Evolutionary conservation across 768 basidiomycete genomes (phyloP), one percentile per base, ranked within the genome.

Genomic region (Kwoniella shandongensis): DNA sequence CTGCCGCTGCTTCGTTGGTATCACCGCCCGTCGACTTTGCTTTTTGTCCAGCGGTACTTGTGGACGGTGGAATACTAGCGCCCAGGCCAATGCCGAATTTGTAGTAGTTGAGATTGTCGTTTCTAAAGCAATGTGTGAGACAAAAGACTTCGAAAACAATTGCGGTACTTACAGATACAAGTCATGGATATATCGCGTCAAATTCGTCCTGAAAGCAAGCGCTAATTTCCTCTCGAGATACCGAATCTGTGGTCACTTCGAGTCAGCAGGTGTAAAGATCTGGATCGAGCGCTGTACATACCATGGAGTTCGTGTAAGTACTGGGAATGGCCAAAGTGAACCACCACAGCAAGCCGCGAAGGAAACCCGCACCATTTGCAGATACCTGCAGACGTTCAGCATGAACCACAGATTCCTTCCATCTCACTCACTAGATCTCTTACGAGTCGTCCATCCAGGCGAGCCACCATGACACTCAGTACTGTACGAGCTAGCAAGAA

Each of bases 271-370:
- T 17, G 15, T 29, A 50, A 44, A 18, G 40, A 7, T n/a, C 25
- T 17, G 53, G 13, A 20, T 13, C 58, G 79, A 32, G 32, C 32
- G 29, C 23, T 20, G 13, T 13, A 48, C 73, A 46, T 29, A 89
- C 90, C 89, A 97, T 91, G 1, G 89, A 86, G 72, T 98, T 98
- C 0, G 94, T 98, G 73, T 91, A 92, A 20, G 91, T 91, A 70
- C 89, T 91, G 0, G 94, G 94, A 23, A 98, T 81, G 1, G 92
- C 91, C 10, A 98, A 81, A 10, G 85, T 79, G 70, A 93, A 96
- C 94, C 94, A 98, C 52, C 89, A 79, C 0, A 80, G 87, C 0
- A 98, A 77, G 0, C 92, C 93, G 51, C 79, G 82, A 17, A 90
- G 63, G 72, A 97, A 97, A 0, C 90, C 91, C 48, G 81, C 81